Percentiles rank a stretch among this genome's conserved stretches.
Conservation (phyloP, 1,284 basidiomycete species). For the Papiliotrema nemorosa region DNA sequence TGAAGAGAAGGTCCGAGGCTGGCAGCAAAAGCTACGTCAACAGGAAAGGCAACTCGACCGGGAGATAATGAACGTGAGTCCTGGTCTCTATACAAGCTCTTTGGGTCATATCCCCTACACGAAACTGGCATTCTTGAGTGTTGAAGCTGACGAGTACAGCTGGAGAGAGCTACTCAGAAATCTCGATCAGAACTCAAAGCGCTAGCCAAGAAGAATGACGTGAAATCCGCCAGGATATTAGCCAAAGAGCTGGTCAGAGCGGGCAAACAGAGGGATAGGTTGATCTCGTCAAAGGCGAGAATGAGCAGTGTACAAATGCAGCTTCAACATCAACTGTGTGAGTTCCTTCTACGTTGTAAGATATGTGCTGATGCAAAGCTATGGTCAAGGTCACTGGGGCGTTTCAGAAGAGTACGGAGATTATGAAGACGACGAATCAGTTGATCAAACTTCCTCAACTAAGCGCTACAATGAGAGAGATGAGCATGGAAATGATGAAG, state of each 20-base stretch:
- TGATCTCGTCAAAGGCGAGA: constrained; percentile 88
- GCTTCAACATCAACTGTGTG: constrained; percentile 88
- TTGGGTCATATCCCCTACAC: no score
- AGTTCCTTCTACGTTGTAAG: constrained; percentile 30
- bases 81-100: no score
- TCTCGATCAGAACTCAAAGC: constrained; percentile 81
- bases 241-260: constrained; percentile 93
- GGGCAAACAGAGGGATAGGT: constrained; percentile 87
- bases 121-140: no score
- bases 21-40: constrained; percentile 77
- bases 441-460: constrained; percentile 91
- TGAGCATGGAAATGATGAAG: constrained; percentile 99
- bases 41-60: constrained; percentile 79
- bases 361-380: constrained; percentile 56
- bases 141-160: constrained; percentile 52
- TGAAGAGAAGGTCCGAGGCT: constrained; percentile 81
- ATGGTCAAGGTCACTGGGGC: constrained; percentile 97
- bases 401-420: constrained; percentile 95
- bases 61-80: constrained; percentile 85
- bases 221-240: constrained; percentile 85
- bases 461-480: constrained; percentile 87
- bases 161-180: constrained; percentile 78
- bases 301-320: constrained; percentile 89
- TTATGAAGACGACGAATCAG: constrained; percentile 95
- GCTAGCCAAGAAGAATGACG: constrained; percentile 85